Evolutionary conservation across 2,329 filamentous ascomycete species (phyloP), one percentile per base, ranked within the genome.

Genomic region (Aspergillus tanneri): DNA sequence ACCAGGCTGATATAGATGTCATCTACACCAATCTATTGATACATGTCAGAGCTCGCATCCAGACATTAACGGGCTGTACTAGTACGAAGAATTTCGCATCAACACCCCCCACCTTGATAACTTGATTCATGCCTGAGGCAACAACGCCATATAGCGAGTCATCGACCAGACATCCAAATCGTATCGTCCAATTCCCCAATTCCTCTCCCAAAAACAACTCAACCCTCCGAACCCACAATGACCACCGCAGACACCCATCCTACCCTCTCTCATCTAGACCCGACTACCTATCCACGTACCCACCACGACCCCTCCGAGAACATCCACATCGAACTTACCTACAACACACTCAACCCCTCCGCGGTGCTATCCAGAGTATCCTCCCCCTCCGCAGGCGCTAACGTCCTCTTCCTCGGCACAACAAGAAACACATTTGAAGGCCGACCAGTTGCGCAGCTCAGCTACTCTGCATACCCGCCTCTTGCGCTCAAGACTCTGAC

Each of bases 341-440:
- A 74, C 64, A 27, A 53, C 37, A 53, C 66, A 1, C 71, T 76
- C 23, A 58, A 71, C 48, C 58, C 71, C 19, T 60, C 61, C 46
- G 49, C 49, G 21, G 64, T 63, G 25, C 61, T 75, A 3, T 46
- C 56, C 1, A 62, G 68, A 30, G 68, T 69, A 21, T 67, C 69
- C 37, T 75, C 72, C 1, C 69, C 72, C 1, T 47, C 62, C 8
- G 72, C 72, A 6, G 73, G 73, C 38, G 73, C 73, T 46, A 76
- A 75, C 41, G 60, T 74, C 3, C 66, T 75, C 38, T 76, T 76
- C 58, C 63, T 74, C 23, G 73, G 73, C 46, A 75, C 73, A 14
- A 76, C 73, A 1, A 67, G 73, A 25, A 61, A 73, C 57, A 71
- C 67, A 14, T 74, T 74, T 53, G 66, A 72, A 39, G 54, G 61